Evolutionary conservation across 2,329 filamentous ascomycete species (phyloP).

Genomic region (Fusarium annulatum): DNA sequence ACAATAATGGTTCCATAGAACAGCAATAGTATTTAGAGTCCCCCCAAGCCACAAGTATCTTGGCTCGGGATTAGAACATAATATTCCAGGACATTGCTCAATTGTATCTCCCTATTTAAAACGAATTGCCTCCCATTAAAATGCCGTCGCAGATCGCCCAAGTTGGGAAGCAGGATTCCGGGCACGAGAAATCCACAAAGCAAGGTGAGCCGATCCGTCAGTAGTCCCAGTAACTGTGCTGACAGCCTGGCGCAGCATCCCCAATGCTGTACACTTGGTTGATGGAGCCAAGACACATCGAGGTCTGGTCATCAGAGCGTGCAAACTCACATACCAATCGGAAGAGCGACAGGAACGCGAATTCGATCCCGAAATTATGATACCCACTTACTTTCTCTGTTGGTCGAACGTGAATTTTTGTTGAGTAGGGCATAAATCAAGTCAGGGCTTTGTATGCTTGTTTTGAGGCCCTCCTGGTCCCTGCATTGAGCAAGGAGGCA

Average conservation of each 20-base stretch:
- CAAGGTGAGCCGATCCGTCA: too few species aligned
- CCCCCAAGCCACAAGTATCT: too few species aligned
- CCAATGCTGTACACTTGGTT: rapidly evolving
- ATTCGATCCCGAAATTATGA: neutral
- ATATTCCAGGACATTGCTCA: too few species aligned
- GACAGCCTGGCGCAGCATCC: neutral
- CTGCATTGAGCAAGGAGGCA: rapidly evolving
- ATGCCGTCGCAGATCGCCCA: too few species aligned
- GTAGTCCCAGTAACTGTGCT: too few species aligned
- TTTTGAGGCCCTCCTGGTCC: neutral
- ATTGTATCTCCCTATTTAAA: too few species aligned
- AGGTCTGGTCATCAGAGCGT: neutral
- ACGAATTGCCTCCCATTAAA: too few species aligned
- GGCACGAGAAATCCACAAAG: too few species aligned
- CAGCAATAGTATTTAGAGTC: neutral
- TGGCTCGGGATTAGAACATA: too few species aligned
- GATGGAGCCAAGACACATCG: neutral
- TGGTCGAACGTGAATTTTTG: neutral
- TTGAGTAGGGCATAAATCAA: neutral
- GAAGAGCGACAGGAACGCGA: too few species aligned
- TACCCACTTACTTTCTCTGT: neutral
- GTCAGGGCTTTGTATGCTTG: neutral
- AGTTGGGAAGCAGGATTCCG: too few species aligned
- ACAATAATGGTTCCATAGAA: too few species aligned
- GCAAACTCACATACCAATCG: neutral